Evolutionary conservation across 257 asterid genomes (phyloP), one percentile per base, ranked within the genome.

Genomic region (Nicotiana obtusifolia): DNA sequence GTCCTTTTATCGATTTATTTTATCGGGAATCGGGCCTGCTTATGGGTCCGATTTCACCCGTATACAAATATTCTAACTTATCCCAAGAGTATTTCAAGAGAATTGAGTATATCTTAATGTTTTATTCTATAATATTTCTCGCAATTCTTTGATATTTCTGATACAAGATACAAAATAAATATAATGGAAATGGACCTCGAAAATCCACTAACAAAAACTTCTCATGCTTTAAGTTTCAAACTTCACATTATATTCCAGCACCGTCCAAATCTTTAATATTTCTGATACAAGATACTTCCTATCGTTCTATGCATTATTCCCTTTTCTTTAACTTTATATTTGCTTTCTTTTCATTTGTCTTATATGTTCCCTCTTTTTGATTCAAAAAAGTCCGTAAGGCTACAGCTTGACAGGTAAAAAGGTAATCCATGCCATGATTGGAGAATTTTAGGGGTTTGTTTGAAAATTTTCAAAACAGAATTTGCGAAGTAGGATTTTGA

Each of bases 151-250:
- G 71, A 14, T 64, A 64, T 44, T 22, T 71, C 7, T 71, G 78
- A 24, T 71, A 20, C 60, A 53, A 71, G 78, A 71, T 71, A 57
- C 60, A 71, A 71, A 71, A 44, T 44, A 71, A 71, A 71, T 13
- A 20, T 41, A 19, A 37, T 37, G 56, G 31, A 14, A 37, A 11
- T 56, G 37, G 10, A 41, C 78, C 59, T 20, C 0, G 59, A 59
- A 71, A 71, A 44, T 71, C 78, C 59, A 14, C 59, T 71, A 3
- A 41, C 33, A 41, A 41, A 69, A 69, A 33, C 44, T n/a, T 71
- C 35, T 20, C 78, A 71, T 13, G 33, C 35, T 22, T 20, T n/a
- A 5, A 41, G 57, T 69, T 68, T 13, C 57, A 69, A 33, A 0
- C 3, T 41, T 41, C n/a, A 57, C 31, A 69, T 69, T 37, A 10